Evolutionary conservation across 495 filamentous ascomycete genomes (phyloP), one percentile per base, ranked within the genome.

Genomic region (Aspergillus asperescens): DNA sequence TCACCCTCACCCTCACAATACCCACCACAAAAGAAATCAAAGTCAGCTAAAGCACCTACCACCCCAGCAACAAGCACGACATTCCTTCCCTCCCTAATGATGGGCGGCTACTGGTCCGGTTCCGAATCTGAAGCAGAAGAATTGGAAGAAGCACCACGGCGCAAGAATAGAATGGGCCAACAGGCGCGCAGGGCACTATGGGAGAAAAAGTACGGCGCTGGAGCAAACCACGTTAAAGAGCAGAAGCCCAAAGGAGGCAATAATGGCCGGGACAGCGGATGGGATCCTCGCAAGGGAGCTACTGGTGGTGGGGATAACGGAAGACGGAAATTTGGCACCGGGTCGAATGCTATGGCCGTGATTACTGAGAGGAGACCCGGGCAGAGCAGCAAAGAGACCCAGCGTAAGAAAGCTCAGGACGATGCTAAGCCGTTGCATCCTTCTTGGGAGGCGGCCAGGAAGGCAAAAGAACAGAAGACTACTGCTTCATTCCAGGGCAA

Each of bases 101-200:
- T 92, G 78, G 86, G 86, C 15, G 91, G 90, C 39, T 98, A 98
- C 72, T 86, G 86, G 68, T 96, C 92, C 15, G 93, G 90, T 57
- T 91, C 88, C 3, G 90, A 91, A 56, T 77, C 80, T 1, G 84
- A 84, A 45, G 61, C 70, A 12, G 73, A 77, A 19, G 66, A 74
- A 13, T 57, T 66, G 10, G 71, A 62, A 5, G 59, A 54, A 16
- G 52, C 58, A 32, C 75, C 75, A 0, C 62, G 62, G 20, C 76
- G 76, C 42, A 96, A 92, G 68, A 97, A 98, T 67, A 78, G 93
- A 23, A 82, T 86, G 62, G 93, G 93, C 9, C 93, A 98, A 66
- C 84, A 85, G 48, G 92, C 88, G 7, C 82, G 93, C 10, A 86
- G 88, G 31, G 80, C 83, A 7, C 77, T 96, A 43, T 90, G 86